These are phyloP conservation scores for Emmonsiellopsis sp. DNA, from an alignment of 2,329 filamentous ascomycete species.

Conservation along the genomic window DNA sequence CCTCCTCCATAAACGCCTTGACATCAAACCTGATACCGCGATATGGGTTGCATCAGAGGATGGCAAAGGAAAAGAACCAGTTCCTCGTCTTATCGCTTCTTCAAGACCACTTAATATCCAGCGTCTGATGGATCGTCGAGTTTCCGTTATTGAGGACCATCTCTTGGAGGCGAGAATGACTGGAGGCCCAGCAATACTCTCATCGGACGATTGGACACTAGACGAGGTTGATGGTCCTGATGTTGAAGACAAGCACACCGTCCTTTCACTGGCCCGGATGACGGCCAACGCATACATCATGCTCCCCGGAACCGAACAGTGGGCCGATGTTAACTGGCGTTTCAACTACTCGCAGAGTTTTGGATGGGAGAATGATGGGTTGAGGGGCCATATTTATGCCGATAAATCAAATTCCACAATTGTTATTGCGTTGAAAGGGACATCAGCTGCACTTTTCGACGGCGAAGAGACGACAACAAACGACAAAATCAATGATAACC, in stretches of 20 bases:
- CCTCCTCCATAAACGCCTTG: slow-evolving; percentile 63
- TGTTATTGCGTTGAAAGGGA: slow-evolving; percentile 88
- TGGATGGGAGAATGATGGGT: slow-evolving; percentile 82
- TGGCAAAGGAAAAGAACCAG: slow-evolving; percentile 28
- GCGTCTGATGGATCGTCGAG: slow-evolving; percentile 68
- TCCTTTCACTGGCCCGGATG: slow-evolving; percentile 80
- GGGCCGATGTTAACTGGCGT: slow-evolving; percentile 67
- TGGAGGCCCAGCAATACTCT: slow-evolving; percentile 59
- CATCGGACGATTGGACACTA: slow-evolving; percentile 69
- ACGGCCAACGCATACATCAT: slow-evolving; percentile 82
- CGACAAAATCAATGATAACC: slow-evolving; percentile 95
- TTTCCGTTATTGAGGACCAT: slow-evolving; percentile 67
- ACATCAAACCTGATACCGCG: slow-evolving; percentile 55
- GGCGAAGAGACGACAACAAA: slow-evolving; percentile 95
- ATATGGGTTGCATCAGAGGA: slow-evolving; percentile 38
- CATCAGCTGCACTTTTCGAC: slow-evolving; percentile 82
- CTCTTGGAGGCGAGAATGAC: slow-evolving; percentile 62
- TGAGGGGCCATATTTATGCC: slow-evolving; percentile 86
- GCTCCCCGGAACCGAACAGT: slow-evolving; percentile 61
- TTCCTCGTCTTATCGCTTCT: slow-evolving; percentile 50
- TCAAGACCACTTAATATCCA: slow-evolving; percentile 65
- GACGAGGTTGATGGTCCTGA: slow-evolving; percentile 74
- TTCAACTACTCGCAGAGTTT: slow-evolving; percentile 87
- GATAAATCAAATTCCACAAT: slow-evolving; percentile 79
- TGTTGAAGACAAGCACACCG: slow-evolving; percentile 72